Base-by-base conservation (phyloP, 495 filamentous ascomycete genomes). In the Achaetomiella virescens region DNA sequence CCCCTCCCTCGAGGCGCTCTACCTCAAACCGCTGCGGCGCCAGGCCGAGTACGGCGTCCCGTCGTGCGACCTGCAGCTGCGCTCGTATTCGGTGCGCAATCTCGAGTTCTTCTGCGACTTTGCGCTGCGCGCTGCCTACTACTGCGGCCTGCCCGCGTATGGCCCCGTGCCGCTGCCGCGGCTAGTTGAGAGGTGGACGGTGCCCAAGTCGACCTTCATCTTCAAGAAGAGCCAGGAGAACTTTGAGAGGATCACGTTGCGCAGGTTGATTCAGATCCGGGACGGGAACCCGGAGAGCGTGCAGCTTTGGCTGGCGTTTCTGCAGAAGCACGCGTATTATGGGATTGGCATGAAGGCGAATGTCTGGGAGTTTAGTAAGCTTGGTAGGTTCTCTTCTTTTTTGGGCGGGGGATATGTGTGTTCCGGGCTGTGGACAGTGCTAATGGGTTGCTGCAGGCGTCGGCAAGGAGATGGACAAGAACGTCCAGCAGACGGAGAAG, bases 311-410 rank as follows among this genome's bases (percentile, higher is more conserved):
- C 71, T 98, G 42, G 91, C 89, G 12, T 97, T 93, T 59, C 68
- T 98, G 59, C 82, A 84, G 68, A 95, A 93, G 72, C 84, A 96
- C 66, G 84, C 87, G 14, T 96, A 92, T 67, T 88, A 95, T 66
- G 93, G 95, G 9, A 84, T 97, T 24, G 93, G 93, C 64, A 96
- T 98, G 91, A 98, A 98, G 78, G 92, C 95, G 22, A 97, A 98
- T 66, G 79, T 97, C 44, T 98, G 87, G 86, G 87, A 92, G 65
- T 87, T 87, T 74, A 83, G 87, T 61, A 81, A 79, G 54, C 66
- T 95, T 29, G 86, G 89, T 70, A 71, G 48, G 76, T 74, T 5
- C 10, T 6, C 3, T 33, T 59, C 46, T 47, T 52, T 24, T 11
- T 20, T 40, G 31, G 18, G 3, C 24, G 20, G 31, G 20, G 14